These are phyloP conservation scores for Ramaria sp. DNA, from an alignment of 768 basidiomycete genomes.

Conservation along the genomic window DNA sequence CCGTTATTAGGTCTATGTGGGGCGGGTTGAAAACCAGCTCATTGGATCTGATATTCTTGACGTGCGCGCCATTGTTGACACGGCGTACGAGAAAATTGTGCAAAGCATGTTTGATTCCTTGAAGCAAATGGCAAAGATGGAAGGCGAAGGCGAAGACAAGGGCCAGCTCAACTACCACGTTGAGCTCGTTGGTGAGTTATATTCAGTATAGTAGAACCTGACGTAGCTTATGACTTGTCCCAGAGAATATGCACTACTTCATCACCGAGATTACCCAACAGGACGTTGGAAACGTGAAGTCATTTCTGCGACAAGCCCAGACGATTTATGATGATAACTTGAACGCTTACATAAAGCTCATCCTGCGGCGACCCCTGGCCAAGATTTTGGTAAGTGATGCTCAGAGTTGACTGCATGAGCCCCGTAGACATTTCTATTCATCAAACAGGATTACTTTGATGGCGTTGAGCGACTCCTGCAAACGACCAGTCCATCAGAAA, in stretches of 20 bases:
- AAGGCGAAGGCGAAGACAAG: conserved; percentile 90
- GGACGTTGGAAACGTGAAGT: conserved; percentile 48
- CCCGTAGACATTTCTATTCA: background rate
- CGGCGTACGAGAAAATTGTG: conserved; percentile 81
- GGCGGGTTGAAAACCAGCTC: conserved; percentile 76
- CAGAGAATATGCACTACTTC: conserved; percentile 97
- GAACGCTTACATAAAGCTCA: conserved; percentile 72
- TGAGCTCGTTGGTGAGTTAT: conserved; percentile 73
- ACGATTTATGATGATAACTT: conserved; percentile 86
- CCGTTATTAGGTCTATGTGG: conserved; percentile 44
- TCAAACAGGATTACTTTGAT: conserved; percentile 81
- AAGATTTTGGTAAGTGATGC: conserved; percentile 64
- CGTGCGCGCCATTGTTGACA: conserved; percentile 66
- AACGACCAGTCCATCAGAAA: conserved; percentile 66
- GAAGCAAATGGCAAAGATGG: conserved; percentile 93
- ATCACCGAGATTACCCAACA: conserved; percentile 70
- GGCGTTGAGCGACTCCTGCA: conserved; percentile 82
- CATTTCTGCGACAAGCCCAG: conserved; percentile 65
- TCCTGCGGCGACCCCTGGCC: conserved; percentile 77
- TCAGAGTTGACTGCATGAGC: background rate
- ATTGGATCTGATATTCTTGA: conserved; percentile 66
- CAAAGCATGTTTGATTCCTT: conserved; percentile 86
- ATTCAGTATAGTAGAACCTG: background rate
- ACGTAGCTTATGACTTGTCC: conserved; percentile 2
- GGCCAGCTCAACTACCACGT: conserved; percentile 96